Evolutionary conservation across 169 alveolate species (phyloP), one percentile per base, ranked within the genome.

Genomic region (Plasmodium chabaudi): DNA sequence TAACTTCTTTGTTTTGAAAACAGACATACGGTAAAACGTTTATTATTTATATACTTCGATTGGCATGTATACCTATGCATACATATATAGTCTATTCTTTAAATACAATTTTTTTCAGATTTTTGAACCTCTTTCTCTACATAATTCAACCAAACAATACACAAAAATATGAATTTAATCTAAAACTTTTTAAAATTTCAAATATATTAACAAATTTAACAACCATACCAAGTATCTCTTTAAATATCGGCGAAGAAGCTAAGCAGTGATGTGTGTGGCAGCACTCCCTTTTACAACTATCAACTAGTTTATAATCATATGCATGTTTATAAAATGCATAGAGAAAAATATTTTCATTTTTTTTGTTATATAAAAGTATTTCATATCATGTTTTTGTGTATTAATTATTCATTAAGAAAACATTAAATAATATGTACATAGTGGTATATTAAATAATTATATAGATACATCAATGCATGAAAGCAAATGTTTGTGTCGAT

Each of bases 131-230:
- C 3, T 56, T 77, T 42, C 72, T 77, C 17, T 77, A 77, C 53
- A 44, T 15, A 64, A 77, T 77, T 23, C 88, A 77, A n/a, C 88
- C 88, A 19, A 65, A 57, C 21, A 63, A 77, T 13, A 77, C 88
- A 25, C 63, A 12, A 2, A 53, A 42, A 25, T 46, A 64, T n/a
- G 77, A 77, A 39, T 77, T 77, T 44, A 15, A 63, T 34, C 72
- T 77, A 3, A 65, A 77, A 23, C 77, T 77, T 23, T 25, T 77
- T 9, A 77, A 77, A 27, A 53, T 77, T 15, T 77, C 88, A 13
- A 77, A 51, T 21, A 61, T 77, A 42, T 55, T 77, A 75, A 27
- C 88, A 19, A 77, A 77, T 42, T 63, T 77, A 57, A 55, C 79
- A 6, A 27, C 17, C 27, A 3, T 53, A 65, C 34, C 79, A 19